These are phyloP conservation scores for Penicillium atrosanguineum DNA, from an alignment of 495 filamentous ascomycete genomes.

Conservation along the genomic window DNA sequence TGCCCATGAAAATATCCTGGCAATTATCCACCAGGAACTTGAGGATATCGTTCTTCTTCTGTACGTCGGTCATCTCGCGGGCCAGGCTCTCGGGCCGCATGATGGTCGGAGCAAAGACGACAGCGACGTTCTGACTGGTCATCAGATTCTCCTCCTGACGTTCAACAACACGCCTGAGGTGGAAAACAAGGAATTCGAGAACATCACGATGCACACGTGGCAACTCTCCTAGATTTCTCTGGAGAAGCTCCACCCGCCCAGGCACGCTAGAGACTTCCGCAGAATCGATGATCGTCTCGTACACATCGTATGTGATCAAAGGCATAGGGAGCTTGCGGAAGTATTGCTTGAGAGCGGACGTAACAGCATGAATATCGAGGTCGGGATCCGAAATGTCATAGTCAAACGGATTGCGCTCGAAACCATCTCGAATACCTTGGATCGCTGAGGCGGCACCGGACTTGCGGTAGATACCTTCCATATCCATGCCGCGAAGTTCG, in stretches of 20 bases:
- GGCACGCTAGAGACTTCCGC: constrained; percentile 34
- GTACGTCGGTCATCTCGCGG: constrained; percentile 94
- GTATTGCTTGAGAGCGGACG: constrained; percentile 94
- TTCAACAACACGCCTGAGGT: constrained; percentile 83
- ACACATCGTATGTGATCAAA: constrained; percentile 88
- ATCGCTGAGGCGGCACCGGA: constrained; percentile 86
- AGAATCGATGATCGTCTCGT: constrained; percentile 84
- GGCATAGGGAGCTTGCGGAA: constrained; percentile 92
- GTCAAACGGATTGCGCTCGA: constrained; percentile 69
- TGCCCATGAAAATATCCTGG: constrained; percentile 67
- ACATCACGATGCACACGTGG: constrained; percentile 81
- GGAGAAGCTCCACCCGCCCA: constrained; percentile 62
- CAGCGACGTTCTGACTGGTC: constrained; percentile 91
- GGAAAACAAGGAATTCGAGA: constrained; percentile 91
- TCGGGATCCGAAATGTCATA: constrained; percentile 91
- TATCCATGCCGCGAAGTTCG: constrained; percentile 91
- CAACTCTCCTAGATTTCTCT: constrained; percentile 68
- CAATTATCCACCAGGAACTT: constrained; percentile 89
- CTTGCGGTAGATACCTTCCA: constrained; percentile 98
- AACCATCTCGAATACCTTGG: constrained; percentile 83
- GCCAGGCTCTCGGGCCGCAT: constrained; percentile 87
- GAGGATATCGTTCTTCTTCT: constrained; percentile 83
- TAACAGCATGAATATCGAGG: constrained; percentile 95
- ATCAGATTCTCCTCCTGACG: constrained; percentile 85
- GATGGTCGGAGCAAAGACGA: constrained; percentile 97